Conservation (phyloP, 805 yeast species). For the Candida gorgasii region DNA sequence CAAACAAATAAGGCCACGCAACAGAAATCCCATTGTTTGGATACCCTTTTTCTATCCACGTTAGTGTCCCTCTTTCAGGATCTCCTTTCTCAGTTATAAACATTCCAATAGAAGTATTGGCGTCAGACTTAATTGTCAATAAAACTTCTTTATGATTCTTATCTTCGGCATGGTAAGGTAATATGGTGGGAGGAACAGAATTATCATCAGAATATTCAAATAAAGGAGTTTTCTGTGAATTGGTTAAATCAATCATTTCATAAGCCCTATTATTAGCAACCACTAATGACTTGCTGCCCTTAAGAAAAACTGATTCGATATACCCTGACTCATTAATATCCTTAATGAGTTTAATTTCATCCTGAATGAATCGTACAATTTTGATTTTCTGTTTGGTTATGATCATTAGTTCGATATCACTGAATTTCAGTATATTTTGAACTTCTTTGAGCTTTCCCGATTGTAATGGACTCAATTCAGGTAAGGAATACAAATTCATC, state of each 20-base stretch:
- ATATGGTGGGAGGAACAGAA: slow-evolving; percentile 23
- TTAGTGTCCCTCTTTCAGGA: slow-evolving; percentile 42
- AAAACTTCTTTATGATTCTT: slow-evolving; percentile 27
- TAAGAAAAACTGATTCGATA: slow-evolving; percentile 26
- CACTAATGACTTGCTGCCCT: slow-evolving; percentile 28
- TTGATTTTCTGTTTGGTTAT: slow-evolving; percentile 31
- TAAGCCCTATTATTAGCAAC: slow-evolving; percentile 35
- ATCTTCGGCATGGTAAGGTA: slow-evolving; percentile 23
- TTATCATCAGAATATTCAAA: slow-evolving; percentile 13
- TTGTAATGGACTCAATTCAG: slow-evolving; percentile 39
- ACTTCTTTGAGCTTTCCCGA: slow-evolving; percentile 39
- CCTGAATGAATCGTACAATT: slow-evolving; percentile 28
- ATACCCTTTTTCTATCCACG: slow-evolving; percentile 38
- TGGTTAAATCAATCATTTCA: slow-evolving; percentile 38
- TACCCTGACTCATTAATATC: slow-evolving; percentile 35
- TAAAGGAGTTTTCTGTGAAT: slow-evolving; percentile 32
- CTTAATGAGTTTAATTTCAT: slow-evolving; percentile 30
- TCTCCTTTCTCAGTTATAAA: slow-evolving; percentile 40
- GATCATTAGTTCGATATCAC: slow-evolving; percentile 19
- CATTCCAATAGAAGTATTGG: slow-evolving; percentile 39
- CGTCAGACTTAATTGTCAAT: slow-evolving; percentile 35
- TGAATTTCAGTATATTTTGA: slow-evolving; percentile 30
- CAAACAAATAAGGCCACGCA: slow-evolving; percentile 39
- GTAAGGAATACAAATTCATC: slow-evolving; percentile 29
- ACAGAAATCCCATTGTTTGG: slow-evolving; percentile 34